A percentile compares a stretch with the other conserved stretches of the same genome.
phyloP scores from a whole-genome alignment of 2,329 filamentous ascomycete genomes.

The Erysiphe pulchra region DNA sequence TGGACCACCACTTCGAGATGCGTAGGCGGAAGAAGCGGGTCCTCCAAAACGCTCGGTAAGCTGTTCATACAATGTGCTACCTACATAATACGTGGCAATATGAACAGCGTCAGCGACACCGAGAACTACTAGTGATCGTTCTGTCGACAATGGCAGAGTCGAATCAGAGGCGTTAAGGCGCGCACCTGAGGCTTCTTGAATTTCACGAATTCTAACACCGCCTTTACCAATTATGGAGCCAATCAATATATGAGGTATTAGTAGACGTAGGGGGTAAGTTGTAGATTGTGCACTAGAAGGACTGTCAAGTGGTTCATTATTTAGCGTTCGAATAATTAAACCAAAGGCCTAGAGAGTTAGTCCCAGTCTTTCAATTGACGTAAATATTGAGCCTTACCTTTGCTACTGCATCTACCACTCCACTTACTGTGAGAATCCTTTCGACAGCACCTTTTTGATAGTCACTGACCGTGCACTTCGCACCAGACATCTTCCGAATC shows the following conservation, averaged over 20 bases:
- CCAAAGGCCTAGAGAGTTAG: constrained; percentile 52
- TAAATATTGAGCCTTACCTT: constrained; percentile 36
- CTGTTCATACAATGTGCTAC: constrained; percentile 92
- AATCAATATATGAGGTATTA: constrained; percentile 91
- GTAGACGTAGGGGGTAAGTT: constrained; percentile 83
- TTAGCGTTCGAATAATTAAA: constrained; percentile 89
- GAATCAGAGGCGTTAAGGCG: constrained; percentile 91
- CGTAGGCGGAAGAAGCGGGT: constrained; percentile 90
- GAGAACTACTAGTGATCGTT: constrained; percentile 92
- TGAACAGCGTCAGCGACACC: constrained; percentile 95
- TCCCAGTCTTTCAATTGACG: background rate
- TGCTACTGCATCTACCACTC: constrained; percentile 82
- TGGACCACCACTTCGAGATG: constrained; percentile 77
- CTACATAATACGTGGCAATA: constrained; percentile 96
- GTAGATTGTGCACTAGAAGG: constrained; percentile 84
- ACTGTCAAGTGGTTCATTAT: constrained; percentile 78
- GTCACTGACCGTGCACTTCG: constrained; percentile 96
- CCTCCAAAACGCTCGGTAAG: constrained; percentile 91
- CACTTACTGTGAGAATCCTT: constrained; percentile 91
- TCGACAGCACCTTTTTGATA: constrained; percentile 93
- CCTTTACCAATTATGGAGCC: constrained; percentile 97
- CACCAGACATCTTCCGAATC: constrained; percentile 81
- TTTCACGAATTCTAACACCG: constrained; percentile 86
- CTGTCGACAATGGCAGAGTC: constrained; percentile 78
- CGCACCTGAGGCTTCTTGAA: constrained; percentile 90